Base-by-base conservation (phyloP, 208 protist genomes). In the Balamuthia mandrillaris region DNA sequence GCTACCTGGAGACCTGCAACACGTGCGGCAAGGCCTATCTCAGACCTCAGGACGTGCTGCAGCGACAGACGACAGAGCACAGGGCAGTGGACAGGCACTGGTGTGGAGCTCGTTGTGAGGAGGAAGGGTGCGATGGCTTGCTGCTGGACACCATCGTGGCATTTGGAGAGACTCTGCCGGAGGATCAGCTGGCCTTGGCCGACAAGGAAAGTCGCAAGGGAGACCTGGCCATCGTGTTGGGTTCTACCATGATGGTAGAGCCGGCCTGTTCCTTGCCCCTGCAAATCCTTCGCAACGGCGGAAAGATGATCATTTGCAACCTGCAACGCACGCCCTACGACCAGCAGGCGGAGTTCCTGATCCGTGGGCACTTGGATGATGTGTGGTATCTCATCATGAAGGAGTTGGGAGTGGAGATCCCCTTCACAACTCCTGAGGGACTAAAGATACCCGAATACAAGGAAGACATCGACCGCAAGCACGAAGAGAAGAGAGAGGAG, bases 251-350 rank as follows among this genome's bases (percentile, higher is more conserved):
- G 3, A 31, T 35, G 6, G 81, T 86, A 18, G 47, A 47, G 45
- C 81, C 81, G n/a, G 81, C 85, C 33, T 78, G 74, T 79, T 7
- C 63, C 2, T 31, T 92, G 70, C 88, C 88, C 27, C n/a, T n/a
- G n/a, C n/a, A n/a, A n/a, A n/a, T n/a, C n/a, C n/a, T n/a, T n/a
- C 33, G 41, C 14, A 33, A 51, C 18, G 52, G 42, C 54, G 86
- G 81, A 7, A 51, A 84, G 7, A 37, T 91, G 61, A 87, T 84
- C 27, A 87, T 90, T 27, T 37, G 72, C 49, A 90, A 90, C 41
- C 45, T 87, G 72, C 84, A 87, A 63, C 7, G n/a, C 4, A 90
- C 87, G 31, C 75, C 75, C 45, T 66, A 63, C 24, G 75, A 83
- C 41, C 41, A 21, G 7, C 54, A 24, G 66, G 66, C 66, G 10